A percentile compares a stretch with the other conserved stretches of the same genome.
Conservation (phyloP, 2,329 filamentous ascomycete genomes). For the Epichloe brachyelytri region DNA sequence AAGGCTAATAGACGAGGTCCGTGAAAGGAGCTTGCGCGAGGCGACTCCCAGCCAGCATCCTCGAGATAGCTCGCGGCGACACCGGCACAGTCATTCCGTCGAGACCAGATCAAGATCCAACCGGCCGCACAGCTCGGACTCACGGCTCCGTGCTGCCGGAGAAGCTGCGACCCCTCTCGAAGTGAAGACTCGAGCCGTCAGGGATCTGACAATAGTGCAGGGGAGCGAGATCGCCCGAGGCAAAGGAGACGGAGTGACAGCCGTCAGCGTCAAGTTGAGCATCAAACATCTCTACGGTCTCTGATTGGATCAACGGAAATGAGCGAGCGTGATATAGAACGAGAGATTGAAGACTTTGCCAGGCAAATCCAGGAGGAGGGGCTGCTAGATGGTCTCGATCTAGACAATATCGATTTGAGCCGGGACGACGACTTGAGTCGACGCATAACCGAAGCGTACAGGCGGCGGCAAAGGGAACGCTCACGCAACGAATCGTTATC, state of each 20-base stretch:
- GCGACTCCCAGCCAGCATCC: conserved; percentile 35
- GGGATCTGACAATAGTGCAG: conserved; percentile 24
- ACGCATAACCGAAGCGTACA: conserved; percentile 78
- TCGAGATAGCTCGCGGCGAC: conserved; percentile 17
- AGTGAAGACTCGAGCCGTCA: conserved; percentile 14
- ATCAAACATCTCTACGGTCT: conserved; percentile 79
- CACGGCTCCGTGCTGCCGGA: conserved; percentile 15
- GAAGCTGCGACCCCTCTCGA: conserved; percentile 13
- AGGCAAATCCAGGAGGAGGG: conserved; percentile 83
- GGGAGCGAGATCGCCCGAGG: conserved; percentile 18
- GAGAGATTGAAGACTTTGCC: conserved; percentile 82
- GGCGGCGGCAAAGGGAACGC: conserved; percentile 57
- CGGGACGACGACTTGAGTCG: conserved; percentile 86
- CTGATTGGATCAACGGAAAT: conserved; percentile 70
- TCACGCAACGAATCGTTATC: conserved; percentile 30
- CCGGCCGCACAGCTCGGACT: conserved; percentile 18
- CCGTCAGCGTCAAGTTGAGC: conserved; percentile 55
- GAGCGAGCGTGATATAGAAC: conserved; percentile 66
- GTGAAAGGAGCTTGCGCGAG: conserved; percentile 61
- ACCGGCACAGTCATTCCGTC: conserved; percentile 23
- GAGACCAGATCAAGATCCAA: conserved; percentile 18
- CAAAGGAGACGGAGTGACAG: conserved; percentile 32
- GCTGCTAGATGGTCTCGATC: conserved; percentile 72
- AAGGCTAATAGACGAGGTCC: conserved; percentile 56
- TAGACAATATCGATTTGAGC: conserved; percentile 71